Percentiles rank a stretch among this genome's conserved stretches.
Conservation (phyloP, 345 rosid genomes). For the Populus simonii region DNA sequence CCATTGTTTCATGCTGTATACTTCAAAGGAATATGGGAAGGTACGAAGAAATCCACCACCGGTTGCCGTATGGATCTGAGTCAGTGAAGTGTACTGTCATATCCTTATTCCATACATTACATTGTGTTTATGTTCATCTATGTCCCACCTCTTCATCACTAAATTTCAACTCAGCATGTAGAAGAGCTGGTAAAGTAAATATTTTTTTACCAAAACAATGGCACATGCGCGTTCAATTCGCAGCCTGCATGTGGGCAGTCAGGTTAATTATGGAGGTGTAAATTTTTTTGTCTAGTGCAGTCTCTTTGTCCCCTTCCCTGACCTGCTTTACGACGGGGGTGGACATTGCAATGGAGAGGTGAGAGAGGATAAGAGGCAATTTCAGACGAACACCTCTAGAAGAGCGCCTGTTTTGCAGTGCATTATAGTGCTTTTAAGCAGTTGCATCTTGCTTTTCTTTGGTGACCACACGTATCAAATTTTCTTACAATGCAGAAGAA, state of each 20-base stretch:
- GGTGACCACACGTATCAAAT: not conserved
- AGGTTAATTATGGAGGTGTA: not conserved
- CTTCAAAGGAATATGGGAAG: not conserved
- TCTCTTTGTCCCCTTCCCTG: not conserved
- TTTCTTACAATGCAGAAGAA: constrained; percentile 8
- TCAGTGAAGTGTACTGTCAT: not conserved
- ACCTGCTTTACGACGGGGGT: not conserved
- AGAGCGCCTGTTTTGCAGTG: not conserved
- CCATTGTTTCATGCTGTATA: not conserved
- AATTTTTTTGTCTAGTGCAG: not conserved
- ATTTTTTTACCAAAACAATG: not conserved
- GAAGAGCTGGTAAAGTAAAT: too few species aligned
- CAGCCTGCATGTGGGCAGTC: not conserved
- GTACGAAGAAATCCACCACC: not conserved
- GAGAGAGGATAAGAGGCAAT: not conserved
- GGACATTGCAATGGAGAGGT: not conserved
- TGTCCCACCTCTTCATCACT: not conserved
- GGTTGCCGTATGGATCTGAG: not conserved
- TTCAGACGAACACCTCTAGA: not conserved
- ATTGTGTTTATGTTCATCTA: not conserved
- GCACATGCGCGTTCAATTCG: not conserved
- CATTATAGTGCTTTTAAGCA: not conserved
- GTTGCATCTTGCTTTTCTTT: not conserved
- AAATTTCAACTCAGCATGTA: not conserved
- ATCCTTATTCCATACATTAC: not conserved